Evolutionary conservation across 129 eudicot species (phyloP), one percentile per base, ranked within the genome.

Genomic region (Artemisia argyi): DNA sequence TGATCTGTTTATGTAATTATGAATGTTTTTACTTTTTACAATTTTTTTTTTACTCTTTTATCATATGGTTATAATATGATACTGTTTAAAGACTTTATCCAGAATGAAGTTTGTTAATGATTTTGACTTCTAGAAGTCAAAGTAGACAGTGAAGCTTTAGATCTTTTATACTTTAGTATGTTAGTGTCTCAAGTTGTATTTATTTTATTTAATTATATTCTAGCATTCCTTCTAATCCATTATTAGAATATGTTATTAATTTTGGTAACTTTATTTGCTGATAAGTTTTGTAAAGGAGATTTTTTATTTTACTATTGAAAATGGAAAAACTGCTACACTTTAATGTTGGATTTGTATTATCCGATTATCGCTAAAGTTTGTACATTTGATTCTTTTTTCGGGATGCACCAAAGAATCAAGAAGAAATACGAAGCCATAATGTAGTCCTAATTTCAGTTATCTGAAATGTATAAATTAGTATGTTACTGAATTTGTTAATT

Each of bases 51-150:
- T n/a, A n/a, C n/a, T n/a, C n/a, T n/a, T n/a, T n/a, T 22, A 22
- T 22, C 24, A 1, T 22, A 51, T 64, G 61, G 54, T 64, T 52
- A 51, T 15, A 51, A 64, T 44, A 9, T 53, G 11, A 59, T 47
- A 39, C 46, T 39, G 46, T 60, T 72, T 58, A 56, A 60, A 57
- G 18, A 44, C 42, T 53, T 63, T 11, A n/a, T 70, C 30, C 47
- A 17, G 12, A 13, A 61, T 35, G 55, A 18, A 56, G 19, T 53
- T 24, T 65, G 48, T 55, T 35, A 55, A 15, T 6, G 12, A 39
- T 26, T 42, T 78, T 75, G 79, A 75, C 79, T 18, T 65, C 9
- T 24, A 7, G 55, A 75, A 57, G 69, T 75, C 79, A 55, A 65
- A 75, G 2, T 12, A 16, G 42, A 66, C 16, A 47, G 15, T 14